A percentile compares a stretch with the other conserved stretches of the same genome.
Conservation (phyloP, 2,329 filamentous ascomycete genomes). For the Lomentospora prolificans region DNA sequence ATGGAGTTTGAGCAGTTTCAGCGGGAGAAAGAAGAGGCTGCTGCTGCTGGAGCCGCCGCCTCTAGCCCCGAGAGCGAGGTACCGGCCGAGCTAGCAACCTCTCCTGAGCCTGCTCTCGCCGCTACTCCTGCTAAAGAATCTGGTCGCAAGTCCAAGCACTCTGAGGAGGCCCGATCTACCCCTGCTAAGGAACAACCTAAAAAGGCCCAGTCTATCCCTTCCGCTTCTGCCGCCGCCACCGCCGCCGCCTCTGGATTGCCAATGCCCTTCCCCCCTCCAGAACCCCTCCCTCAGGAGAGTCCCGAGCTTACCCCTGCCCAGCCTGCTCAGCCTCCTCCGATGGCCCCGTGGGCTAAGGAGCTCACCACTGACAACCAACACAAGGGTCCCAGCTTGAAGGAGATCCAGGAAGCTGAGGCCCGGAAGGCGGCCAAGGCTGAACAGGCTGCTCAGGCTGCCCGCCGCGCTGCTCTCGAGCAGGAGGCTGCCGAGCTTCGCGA, state of each 20-base stretch:
- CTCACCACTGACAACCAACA: constrained; percentile 48
- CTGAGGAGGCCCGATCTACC: not conserved
- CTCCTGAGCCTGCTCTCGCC: not conserved
- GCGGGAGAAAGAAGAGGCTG: constrained; percentile 56
- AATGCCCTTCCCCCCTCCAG: constrained; percentile 61
- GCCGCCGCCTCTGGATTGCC: constrained; percentile 49
- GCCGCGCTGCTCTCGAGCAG: constrained; percentile 70
- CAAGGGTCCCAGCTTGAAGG: constrained; percentile 84
- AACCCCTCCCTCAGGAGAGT: constrained; percentile 40
- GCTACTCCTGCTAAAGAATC: not conserved
- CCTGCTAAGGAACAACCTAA: constrained; percentile 9
- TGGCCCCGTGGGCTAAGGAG: constrained; percentile 95
- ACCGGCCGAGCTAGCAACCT: not conserved
- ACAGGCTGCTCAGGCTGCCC: constrained; percentile 65
- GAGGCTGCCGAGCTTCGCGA: constrained; percentile 54
- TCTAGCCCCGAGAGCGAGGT: constrained; percentile 10
- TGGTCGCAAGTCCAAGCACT: not conserved
- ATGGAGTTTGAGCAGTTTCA: constrained; percentile 75
- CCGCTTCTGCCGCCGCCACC: not conserved
- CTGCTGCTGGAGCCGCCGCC: constrained; percentile 24
- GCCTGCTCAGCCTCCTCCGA: constrained; percentile 48
- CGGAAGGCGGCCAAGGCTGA: constrained; percentile 86
- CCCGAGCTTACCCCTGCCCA: constrained; percentile 43
- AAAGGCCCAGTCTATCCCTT: not conserved
- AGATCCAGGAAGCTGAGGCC: constrained; percentile 93